Conservation (phyloP, 164 flowering plant genomes). For the Nymphaea colorata region DNA sequence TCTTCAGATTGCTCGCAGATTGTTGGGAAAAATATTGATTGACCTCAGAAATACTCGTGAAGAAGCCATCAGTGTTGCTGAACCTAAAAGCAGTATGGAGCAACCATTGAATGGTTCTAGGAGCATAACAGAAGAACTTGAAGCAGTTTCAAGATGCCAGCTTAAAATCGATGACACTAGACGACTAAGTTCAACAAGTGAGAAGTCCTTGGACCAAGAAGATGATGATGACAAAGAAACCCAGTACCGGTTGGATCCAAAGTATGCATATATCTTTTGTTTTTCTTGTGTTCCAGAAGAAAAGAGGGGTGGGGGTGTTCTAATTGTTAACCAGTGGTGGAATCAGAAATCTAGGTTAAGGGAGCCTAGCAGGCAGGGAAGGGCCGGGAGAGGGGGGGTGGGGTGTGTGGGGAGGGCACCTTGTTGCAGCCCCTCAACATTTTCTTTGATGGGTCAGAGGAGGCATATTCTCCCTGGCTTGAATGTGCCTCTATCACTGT, state of each 20-base stretch:
- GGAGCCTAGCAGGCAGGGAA: no score
- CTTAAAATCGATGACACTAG: conserved; percentile 42
- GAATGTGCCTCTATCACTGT: no score
- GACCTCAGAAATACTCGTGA: conserved; percentile 94
- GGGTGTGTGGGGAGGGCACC: no score
- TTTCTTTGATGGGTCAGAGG: no score
- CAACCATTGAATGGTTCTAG: conserved; percentile 18
- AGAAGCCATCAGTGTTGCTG: conserved; percentile 88
- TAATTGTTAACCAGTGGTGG: no score
- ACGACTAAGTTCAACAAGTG: conserved; percentile 57
- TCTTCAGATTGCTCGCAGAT: conserved; percentile 84
- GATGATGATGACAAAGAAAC: conserved; percentile 96
- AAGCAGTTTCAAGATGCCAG: conserved; percentile 29
- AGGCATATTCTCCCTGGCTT: no score
- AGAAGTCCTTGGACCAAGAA: conserved; percentile 72
- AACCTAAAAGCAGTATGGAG: conserved; percentile 58
- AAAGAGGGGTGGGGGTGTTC: not conserved
- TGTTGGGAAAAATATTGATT: conserved; percentile 92
- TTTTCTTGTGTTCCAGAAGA: not conserved
- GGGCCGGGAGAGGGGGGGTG: no score
- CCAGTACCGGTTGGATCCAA: conserved; percentile 92
- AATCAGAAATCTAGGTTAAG: no score
- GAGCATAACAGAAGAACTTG: conserved; percentile 36
- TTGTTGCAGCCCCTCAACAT: no score
- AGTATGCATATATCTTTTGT: conserved; percentile 25